phyloP scores from a whole-genome alignment of 2,329 filamentous ascomycete genomes.

The Neofusicoccum laricinum region DNA sequence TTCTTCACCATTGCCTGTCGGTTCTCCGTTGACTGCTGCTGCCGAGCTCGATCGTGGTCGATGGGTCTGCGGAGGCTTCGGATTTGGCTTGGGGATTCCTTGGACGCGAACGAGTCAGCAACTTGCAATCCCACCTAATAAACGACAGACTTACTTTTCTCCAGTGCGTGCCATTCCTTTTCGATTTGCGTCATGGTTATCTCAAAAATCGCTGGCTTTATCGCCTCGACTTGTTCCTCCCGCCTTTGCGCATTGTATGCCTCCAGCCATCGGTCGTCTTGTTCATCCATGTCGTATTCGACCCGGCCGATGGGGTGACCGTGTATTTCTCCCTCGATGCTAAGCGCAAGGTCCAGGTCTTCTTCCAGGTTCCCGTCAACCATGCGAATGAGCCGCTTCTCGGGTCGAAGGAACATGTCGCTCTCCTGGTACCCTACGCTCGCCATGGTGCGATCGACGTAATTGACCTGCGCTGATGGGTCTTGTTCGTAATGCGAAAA shows the following conservation, averaged over 20 bases:
- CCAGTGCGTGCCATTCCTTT: constrained; percentile 94
- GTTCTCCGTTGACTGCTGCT: constrained; percentile 91
- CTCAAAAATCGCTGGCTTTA: constrained; percentile 92
- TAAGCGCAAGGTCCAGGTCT: constrained; percentile 56
- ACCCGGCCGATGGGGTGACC: constrained; percentile 66
- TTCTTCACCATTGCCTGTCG: constrained; percentile 76
- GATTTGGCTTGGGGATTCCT: constrained; percentile 89
- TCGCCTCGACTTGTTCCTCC: constrained; percentile 70
- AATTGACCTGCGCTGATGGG: constrained; percentile 78
- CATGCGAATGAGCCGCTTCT: constrained; percentile 65
- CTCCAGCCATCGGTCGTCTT: constrained; percentile 95
- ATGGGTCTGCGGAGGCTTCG: constrained; percentile 92
- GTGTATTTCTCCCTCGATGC: constrained; percentile 50
- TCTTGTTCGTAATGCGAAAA: constrained; percentile 81
- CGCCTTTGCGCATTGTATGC: constrained; percentile 76
- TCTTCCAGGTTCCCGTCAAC: constrained; percentile 62
- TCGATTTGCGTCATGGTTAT: constrained; percentile 99
- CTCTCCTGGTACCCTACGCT: constrained; percentile 95
- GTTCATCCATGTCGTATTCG: constrained; percentile 99
- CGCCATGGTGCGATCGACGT: constrained; percentile 94
- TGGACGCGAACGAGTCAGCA: constrained; percentile 12
- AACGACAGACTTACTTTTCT: constrained; percentile 61
- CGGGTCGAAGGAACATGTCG: constrained; percentile 78
- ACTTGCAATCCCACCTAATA: neutral
- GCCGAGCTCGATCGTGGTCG: constrained; percentile 89